These are phyloP conservation scores for Cercophora newfieldiana DNA, from an alignment of 495 filamentous ascomycete genomes.

Conservation along the genomic window DNA sequence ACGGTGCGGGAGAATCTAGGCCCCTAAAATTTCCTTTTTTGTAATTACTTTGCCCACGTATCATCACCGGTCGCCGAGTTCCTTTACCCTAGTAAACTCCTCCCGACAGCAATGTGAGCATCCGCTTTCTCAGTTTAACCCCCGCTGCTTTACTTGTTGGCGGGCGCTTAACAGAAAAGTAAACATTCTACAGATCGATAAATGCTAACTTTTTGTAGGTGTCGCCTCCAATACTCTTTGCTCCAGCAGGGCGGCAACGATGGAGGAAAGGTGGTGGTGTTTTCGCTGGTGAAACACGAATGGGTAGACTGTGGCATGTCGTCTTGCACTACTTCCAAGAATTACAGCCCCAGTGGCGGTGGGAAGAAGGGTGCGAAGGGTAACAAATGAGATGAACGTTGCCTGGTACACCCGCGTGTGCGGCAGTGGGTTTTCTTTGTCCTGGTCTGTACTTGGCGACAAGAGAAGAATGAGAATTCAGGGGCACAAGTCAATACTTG, in stretches of 20 bases:
- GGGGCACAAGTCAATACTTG: conserved; percentile 6
- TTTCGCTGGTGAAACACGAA: neutral
- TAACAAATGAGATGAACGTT: too few relatives aligned
- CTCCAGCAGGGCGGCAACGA: conserved; percentile 3
- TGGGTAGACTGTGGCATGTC: conserved; percentile 6
- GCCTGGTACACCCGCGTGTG: neutral
- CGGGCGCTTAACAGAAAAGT: conserved; percentile 6
- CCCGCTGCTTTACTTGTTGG: conserved; percentile 6
- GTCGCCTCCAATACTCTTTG: conserved; percentile 5
- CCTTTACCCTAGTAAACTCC: too few relatives aligned
- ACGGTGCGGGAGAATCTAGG: too few relatives aligned
- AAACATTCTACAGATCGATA: conserved; percentile 3
- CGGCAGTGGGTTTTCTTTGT: conserved; percentile 5
- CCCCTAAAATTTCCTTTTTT: too few relatives aligned
- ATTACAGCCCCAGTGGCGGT: neutral
- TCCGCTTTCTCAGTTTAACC: conserved; percentile 6
- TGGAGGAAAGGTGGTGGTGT: conserved; percentile 3
- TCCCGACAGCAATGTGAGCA: neutral
- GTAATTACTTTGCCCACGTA: too few relatives aligned
- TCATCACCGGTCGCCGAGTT: too few relatives aligned
- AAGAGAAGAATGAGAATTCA: conserved; percentile 5
- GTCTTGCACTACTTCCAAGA: conserved; percentile 4
- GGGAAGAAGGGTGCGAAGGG: too few relatives aligned
- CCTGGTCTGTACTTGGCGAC: conserved; percentile 5
- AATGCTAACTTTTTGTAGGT: conserved; percentile 7